phyloP scores from a whole-genome alignment of 116 monocot genomes.

The Papilionanthe hybrid region DNA sequence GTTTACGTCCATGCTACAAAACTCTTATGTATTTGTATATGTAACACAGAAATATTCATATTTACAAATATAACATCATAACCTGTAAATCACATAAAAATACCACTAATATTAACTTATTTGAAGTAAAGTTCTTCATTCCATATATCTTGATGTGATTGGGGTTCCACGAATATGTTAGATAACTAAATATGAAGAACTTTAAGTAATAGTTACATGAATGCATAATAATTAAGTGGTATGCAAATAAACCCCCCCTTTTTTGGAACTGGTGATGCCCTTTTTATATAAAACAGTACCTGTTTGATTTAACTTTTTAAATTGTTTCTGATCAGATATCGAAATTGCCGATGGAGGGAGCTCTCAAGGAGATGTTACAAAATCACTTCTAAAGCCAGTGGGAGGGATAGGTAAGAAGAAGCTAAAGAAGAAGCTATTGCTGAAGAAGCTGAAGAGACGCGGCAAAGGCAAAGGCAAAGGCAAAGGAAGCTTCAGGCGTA shows the following conservation, averaged over 20 bases:
- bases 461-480: conserved; percentile 31
- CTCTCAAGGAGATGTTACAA: conserved; percentile 11
- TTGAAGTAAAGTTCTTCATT: too few species aligned
- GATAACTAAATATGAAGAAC: too few species aligned
- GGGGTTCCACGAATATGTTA: too few species aligned
- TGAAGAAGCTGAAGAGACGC: conserved; percentile 18
- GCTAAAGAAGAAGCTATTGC: conserved; percentile 19
- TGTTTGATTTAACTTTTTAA: background rate
- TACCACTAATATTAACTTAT: too few species aligned
- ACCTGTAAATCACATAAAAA: too few species aligned
- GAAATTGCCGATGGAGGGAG: conserved; percentile 36
- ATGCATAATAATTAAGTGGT: too few species aligned
- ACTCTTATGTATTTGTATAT: too few species aligned
- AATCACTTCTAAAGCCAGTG: conserved; percentile 26
- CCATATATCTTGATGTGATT: too few species aligned
- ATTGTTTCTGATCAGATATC: conserved; percentile 27
- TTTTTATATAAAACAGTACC: background rate
- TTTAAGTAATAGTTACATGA: too few species aligned
- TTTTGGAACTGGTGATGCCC: background rate
- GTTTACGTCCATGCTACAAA: too few species aligned
- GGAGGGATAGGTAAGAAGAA: conserved; percentile 43
- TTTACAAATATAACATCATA: too few species aligned
- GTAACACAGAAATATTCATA: too few species aligned
- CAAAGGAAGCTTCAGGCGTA: background rate
- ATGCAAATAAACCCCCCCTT: background rate